Evolutionary conservation across 2,329 filamentous ascomycete species (phyloP).

Genomic region (Botrytis fragariae): DNA sequence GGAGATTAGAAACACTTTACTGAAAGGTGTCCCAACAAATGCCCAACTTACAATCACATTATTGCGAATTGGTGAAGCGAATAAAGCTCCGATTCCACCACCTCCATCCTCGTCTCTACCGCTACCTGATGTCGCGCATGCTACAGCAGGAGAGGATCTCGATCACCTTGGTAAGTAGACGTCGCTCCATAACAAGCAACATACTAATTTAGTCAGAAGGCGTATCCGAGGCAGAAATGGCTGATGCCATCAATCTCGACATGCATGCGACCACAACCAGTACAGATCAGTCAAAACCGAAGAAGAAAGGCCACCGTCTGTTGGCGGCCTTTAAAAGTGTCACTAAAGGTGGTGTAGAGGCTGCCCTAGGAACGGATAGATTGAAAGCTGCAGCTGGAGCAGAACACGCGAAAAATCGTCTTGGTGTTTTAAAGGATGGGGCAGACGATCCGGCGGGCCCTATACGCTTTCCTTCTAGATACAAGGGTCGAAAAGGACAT

Average conservation of each 20-base stretch:
- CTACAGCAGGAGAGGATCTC: slow-evolving; percentile 51
- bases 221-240: slow-evolving; percentile 34
- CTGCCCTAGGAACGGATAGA: slow-evolving; percentile 68
- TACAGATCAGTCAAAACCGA: slow-evolving; percentile 23
- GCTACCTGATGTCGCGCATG: slow-evolving; percentile 43
- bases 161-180: slow-evolving; percentile 48
- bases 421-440: slow-evolving; percentile 61
- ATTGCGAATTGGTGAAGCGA: slow-evolving; percentile 76
- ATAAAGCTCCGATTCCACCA: slow-evolving; percentile 73
- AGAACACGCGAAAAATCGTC: slow-evolving; percentile 63
- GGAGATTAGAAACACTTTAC: slow-evolving; percentile 70
- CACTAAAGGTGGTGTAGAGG: slow-evolving; percentile 65
- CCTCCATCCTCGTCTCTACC: slow-evolving; percentile 48
- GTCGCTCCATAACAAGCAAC: neutral
- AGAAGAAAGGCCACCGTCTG: slow-evolving; percentile 34
- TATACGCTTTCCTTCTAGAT: slow-evolving; percentile 72
- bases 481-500: slow-evolving; percentile 67
- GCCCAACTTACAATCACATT: slow-evolving; percentile 80
- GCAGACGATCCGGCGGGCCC: slow-evolving; percentile 58
- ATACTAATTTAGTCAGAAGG: slow-evolving; percentile 29
- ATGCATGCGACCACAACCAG: slow-evolving; percentile 35
- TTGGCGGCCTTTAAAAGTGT: slow-evolving; percentile 63
- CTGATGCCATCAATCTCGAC: slow-evolving; percentile 43
- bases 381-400: slow-evolving; percentile 59
- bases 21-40: slow-evolving; percentile 82